Evolutionary conservation across 148 eudicot genomes (phyloP).

Genomic region (Vaccinium darrowii): DNA sequence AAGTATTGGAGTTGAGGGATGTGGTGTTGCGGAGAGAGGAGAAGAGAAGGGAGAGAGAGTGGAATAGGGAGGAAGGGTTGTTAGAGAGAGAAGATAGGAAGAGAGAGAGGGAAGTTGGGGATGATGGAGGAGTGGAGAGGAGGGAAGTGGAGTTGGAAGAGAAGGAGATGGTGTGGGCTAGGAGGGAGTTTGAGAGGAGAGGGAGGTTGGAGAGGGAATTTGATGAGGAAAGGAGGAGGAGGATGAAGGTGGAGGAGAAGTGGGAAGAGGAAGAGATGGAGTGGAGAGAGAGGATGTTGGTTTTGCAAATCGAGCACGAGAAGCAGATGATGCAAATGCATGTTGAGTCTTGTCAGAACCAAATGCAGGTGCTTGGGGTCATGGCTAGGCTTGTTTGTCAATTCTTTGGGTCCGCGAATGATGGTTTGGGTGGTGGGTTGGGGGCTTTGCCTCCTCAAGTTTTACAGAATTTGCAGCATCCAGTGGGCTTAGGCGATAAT

Average conservation of each 20-base stretch:
- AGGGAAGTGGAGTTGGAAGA: conserved; percentile 61
- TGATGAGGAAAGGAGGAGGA: conserved; percentile 55
- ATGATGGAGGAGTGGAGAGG: conserved; percentile 36
- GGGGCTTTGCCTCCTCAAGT: conserved; percentile 61
- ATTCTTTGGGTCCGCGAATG: conserved; percentile 60
- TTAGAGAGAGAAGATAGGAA: conserved; percentile 30
- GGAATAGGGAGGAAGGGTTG: conserved; percentile 44
- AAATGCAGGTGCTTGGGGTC: conserved; percentile 70
- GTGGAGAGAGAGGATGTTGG: conserved; percentile 78
- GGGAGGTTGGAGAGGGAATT: conserved; percentile 47
- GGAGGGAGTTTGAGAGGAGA: conserved; percentile 51
- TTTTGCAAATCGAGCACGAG: conserved; percentile 81
- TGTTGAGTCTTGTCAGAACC: conserved; percentile 81
- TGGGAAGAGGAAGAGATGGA: conserved; percentile 83
- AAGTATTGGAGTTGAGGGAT: conserved; percentile 62
- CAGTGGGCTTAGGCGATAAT: conserved; percentile 62
- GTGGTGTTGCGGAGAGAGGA: conserved; percentile 59
- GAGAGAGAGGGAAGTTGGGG: conserved; percentile 35
- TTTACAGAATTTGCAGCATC: conserved; percentile 70
- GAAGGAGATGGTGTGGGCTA: conserved; percentile 48
- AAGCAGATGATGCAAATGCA: conserved; percentile 92
- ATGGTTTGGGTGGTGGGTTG: conserved; percentile 67
- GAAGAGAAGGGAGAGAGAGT: conserved; percentile 59
- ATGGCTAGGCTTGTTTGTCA: conserved; percentile 74
- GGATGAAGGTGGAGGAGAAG: conserved; percentile 78